Evolutionary conservation across 345 rosid genomes (phyloP).

Genomic region (Eucalyptus cloeziana): DNA sequence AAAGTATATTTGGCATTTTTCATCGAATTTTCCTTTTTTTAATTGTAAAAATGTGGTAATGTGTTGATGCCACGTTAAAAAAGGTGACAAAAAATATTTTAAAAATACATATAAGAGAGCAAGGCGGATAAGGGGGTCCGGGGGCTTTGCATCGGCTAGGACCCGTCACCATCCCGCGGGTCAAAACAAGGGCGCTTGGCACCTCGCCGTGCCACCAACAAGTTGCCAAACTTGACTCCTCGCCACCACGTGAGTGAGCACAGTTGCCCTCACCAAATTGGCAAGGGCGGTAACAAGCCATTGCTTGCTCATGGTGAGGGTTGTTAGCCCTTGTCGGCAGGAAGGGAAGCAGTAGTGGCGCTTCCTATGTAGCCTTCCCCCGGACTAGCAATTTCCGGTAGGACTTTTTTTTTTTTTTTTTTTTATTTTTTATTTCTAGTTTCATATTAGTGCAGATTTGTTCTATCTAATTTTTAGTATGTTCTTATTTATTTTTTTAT

Average conservation of each 20-base stretch:
- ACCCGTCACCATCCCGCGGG: accelerated
- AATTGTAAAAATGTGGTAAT: no score
- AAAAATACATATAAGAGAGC: no score
- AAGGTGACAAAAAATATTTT: accelerated
- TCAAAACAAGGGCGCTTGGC: accelerated
- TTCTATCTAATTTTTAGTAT: no score
- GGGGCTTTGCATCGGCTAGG: accelerated
- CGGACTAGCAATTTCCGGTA: accelerated
- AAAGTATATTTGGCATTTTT: no score
- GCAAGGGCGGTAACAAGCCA: accelerated
- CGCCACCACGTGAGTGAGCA: accelerated
- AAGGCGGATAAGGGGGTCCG: no score
- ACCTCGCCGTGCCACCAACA: accelerated
- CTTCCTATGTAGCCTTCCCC: accelerated
- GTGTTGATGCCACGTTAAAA: neutral
- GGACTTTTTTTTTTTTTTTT: no score
- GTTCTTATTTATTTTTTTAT: no score
- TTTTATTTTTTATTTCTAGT: accelerated
- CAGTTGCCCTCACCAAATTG: neutral
- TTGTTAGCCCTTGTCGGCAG: accelerated
- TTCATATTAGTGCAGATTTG: no score
- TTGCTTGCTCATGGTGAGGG: no score
- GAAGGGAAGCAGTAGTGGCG: accelerated
- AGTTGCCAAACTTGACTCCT: no score
- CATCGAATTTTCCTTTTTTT: neutral